These are phyloP conservation scores for Hawksworthiomyces lignivorus DNA, from an alignment of 2,329 filamentous ascomycete species.

Conservation along the genomic window DNA sequence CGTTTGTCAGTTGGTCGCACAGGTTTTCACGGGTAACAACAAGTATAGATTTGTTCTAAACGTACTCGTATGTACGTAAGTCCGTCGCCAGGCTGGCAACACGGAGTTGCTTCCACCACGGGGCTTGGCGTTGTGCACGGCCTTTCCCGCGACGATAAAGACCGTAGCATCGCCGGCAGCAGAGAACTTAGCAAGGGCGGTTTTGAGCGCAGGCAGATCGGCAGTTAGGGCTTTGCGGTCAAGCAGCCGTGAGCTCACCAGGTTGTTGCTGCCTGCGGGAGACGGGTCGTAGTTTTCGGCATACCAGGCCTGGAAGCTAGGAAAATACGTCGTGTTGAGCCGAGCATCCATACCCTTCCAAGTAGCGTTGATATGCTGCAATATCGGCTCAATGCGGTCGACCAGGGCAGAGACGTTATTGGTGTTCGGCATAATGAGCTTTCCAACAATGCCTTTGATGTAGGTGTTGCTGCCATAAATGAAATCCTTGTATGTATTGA, in stretches of 20 bases:
- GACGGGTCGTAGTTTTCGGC: constrained; percentile 17
- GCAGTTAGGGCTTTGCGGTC: constrained; percentile 18
- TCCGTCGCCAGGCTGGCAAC: constrained; percentile 17
- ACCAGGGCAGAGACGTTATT: constrained; percentile 5
- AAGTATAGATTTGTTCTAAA: too few relatives aligned
- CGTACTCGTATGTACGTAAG: constrained; percentile 16
- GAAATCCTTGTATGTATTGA: constrained; percentile 27
- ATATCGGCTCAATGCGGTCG: constrained; percentile 7
- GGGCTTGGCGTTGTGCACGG: constrained; percentile 15
- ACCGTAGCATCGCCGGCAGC: constrained; percentile 13
- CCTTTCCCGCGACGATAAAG: constrained; percentile 17
- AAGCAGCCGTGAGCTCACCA: constrained; percentile 25
- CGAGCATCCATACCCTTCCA: constrained; percentile 21
- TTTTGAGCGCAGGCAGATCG: constrained; percentile 10
- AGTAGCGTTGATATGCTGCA: constrained; percentile 16
- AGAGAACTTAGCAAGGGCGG: constrained; percentile 13
- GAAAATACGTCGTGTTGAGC: constrained; percentile 22
- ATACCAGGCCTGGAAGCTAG: constrained; percentile 22
- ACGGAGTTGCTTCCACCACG: constrained; percentile 17
- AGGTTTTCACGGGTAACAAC: background rate
- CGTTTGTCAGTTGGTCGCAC: too few relatives aligned
- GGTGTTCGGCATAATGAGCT: constrained; percentile 10
- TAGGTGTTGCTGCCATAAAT: constrained; percentile 5
- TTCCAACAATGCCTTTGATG: constrained; percentile 15
- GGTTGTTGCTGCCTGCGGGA: constrained; percentile 12